Conservation (phyloP, 192 early-diverging fungal species). For the Allomyces arbusculus region DNA sequence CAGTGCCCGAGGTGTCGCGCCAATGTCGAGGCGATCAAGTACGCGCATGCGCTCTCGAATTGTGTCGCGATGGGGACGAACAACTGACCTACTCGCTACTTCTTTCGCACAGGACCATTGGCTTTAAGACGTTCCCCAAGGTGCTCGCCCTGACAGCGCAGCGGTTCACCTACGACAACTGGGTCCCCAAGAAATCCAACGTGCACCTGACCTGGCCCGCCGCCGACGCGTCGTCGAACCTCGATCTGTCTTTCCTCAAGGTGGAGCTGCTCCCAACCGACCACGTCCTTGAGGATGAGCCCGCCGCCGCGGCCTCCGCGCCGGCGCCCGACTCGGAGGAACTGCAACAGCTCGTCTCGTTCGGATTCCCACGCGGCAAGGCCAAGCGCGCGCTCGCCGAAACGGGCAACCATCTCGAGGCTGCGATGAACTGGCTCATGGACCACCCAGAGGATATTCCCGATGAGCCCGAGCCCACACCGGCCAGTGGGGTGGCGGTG, state of each 20-base stretch:
- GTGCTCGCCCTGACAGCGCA: slow-evolving; percentile 46
- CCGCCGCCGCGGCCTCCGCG: slow-evolving; percentile 3
- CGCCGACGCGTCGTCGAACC: slow-evolving; percentile 25
- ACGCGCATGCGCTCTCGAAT: background rate
- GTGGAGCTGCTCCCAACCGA: slow-evolving; percentile 51
- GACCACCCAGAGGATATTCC: slow-evolving; percentile 82
- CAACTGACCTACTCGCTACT: no score
- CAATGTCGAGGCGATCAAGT: slow-evolving; percentile 36
- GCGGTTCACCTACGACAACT: slow-evolving; percentile 58
- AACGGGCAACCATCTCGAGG: slow-evolving; percentile 57
- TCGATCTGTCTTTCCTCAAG: slow-evolving; percentile 46
- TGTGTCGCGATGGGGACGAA: no score
- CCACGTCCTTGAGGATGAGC: slow-evolving; percentile 47
- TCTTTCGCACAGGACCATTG: slow-evolving; percentile 15
- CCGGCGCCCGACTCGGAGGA: slow-evolving; percentile 26
- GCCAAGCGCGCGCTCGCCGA: slow-evolving; percentile 61
- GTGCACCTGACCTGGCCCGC: slow-evolving; percentile 35
- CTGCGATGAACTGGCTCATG: slow-evolving; percentile 87
- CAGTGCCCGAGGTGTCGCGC: slow-evolving; percentile 37
- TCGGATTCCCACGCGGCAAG: slow-evolving; percentile 81
- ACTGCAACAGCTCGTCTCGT: slow-evolving; percentile 59
- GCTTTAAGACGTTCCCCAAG: slow-evolving; percentile 56
- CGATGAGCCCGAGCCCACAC: slow-evolving; percentile 6
- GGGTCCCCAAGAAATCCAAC: slow-evolving; percentile 44
- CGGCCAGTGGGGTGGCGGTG: slow-evolving; percentile 1